A percentile compares a stretch with the other conserved stretches of the same genome.
phyloP scores from a whole-genome alignment of 2,329 filamentous ascomycete species.

The Pseudogymnoascus sp. region DNA sequence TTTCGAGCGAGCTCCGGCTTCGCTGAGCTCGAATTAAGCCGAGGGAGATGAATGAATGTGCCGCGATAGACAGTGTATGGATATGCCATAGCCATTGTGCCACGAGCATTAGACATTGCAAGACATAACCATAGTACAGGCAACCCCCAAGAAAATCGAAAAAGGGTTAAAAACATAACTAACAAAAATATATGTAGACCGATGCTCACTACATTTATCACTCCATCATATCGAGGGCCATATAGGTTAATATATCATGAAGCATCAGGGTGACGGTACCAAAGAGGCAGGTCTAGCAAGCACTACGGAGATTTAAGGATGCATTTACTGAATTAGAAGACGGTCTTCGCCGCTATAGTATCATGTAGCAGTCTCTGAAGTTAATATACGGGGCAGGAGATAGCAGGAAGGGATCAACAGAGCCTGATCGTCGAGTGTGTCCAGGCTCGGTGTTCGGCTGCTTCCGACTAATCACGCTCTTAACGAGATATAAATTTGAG shows the following conservation, averaged over 20 bases:
- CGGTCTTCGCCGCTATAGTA: not conserved
- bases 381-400: not conserved
- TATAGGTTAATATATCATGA: not conserved
- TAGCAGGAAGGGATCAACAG: not conserved
- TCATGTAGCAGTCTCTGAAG: not conserved
- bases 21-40: not conserved
- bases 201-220: not conserved
- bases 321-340: not conserved
- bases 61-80: not conserved
- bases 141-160: not conserved
- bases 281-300: not conserved
- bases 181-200: not conserved
- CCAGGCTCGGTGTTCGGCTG: not conserved
- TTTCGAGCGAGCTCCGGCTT: constrained; percentile 5
- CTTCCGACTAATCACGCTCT: not conserved
- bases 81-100: not conserved
- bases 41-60: not conserved
- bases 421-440: not conserved
- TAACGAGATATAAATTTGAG: not conserved
- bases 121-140: not conserved
- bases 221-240: not conserved
- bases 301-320: not conserved
- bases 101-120: not conserved
- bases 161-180: not conserved
- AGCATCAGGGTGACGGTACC: no score